Base-by-base conservation (phyloP, 768 basidiomycete genomes). In the Krasilnikovozyma curviuscula region DNA sequence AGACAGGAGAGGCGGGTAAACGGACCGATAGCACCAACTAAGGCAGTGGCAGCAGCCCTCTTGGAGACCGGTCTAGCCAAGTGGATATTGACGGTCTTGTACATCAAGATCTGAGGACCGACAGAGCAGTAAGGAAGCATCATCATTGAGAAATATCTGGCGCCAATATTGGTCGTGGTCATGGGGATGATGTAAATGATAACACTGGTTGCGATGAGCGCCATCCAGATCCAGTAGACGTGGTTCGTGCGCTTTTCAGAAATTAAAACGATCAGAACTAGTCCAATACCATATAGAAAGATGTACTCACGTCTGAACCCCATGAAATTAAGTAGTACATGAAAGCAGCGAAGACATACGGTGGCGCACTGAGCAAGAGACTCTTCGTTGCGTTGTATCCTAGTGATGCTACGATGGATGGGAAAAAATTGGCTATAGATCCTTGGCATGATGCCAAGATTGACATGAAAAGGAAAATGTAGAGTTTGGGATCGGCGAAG, bases 1-100 rank as follows among this genome's bases (percentile, higher is more conserved):
- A n/a, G n/a, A n/a, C n/a, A n/a, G n/a, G n/a, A n/a, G n/a, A n/a
- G n/a, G n/a, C n/a, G n/a, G n/a, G n/a, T n/a, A n/a, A n/a, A n/a
- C n/a, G n/a, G n/a, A 8, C 59, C 61, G 38, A 62, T 54, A 30
- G 57, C 57, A 47, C 61, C 61, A 23, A 60, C 50, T n/a, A 62
- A 41, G 2, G 61, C 60, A 4, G 59, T 37, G 3, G 55, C 55
- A 9, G 61, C 61, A 1, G 61, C 61, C 37, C 61, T 54, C 55
- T 62, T 62, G 33, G 59, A 46, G 44, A 50, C 43, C 3, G 61
- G 61, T 31, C 61, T 53, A 27, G 61, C 51, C 9, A 61, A 40
- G 39, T 61, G 60, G 12, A 50, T 46, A 28, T 57, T 57, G 39
- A 61, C 46, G 21, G 55, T 59, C 47, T 61, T 61, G 60, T 59